Evolutionary conservation across 2,329 filamentous ascomycete species (phyloP), one percentile per base, ranked within the genome.

Genomic region (Dothiorella sarmentorum): DNA sequence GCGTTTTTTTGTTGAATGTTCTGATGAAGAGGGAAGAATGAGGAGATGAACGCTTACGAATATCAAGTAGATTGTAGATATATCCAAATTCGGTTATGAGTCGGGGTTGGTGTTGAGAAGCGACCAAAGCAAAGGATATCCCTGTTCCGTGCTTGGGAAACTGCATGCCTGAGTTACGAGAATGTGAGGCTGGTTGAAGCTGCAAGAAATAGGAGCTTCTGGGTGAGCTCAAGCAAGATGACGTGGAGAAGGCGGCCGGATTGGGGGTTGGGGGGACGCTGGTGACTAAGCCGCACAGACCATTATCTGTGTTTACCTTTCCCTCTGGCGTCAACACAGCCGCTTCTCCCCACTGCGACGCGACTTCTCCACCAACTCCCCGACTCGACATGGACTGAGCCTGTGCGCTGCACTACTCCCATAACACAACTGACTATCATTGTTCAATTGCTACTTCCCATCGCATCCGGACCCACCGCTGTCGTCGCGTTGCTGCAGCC

Each of bases 321-420:
- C 17, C 11, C 26, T 33, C 44, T n/a, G 43, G 31, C 37, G 26
- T 42, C 35, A 58, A 33, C 35, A 43, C 56, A 44, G n/a, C 31
- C 13, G 33, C 55, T n/a, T 33, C 44, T 53, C 49, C 49, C 38
- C 52, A 44, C 52, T 26, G 45, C 56, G 37, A 58, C 56, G 55
- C 56, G 56, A 52, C 56, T 58, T 47, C 45, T 58, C 56, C 37
- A 31, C 55, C 56, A 58, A 33, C 56, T 33, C 56, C 44, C 33
- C 33, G 18, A 35, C 44, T 31, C 33, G 18, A 35, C 44, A 58
- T 58, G 44, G 45, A 51, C 22, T 51, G 27, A 52, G 43, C 56
- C 26, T 26, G 56, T 51, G 35, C 33, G 11, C 24, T 51, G 18
- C 35, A 17, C 26, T n/a, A 31, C 13, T 29, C 9, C 4, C 44